These are phyloP conservation scores for Lasiosphaeria hispida DNA, from an alignment of 495 filamentous ascomycete species.

Conservation along the genomic window DNA sequence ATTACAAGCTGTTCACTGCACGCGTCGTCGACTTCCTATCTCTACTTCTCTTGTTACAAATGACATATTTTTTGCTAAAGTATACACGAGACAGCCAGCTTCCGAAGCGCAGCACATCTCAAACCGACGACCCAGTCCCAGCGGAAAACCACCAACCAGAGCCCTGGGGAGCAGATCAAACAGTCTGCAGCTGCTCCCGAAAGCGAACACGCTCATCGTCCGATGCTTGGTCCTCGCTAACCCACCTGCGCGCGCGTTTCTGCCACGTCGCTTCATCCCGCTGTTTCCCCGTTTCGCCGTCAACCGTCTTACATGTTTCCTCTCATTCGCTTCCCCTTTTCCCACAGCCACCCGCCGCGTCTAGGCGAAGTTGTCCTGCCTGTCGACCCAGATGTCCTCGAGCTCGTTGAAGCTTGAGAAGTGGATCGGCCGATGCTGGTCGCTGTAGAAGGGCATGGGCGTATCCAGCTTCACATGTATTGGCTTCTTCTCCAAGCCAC, in stretches of 20 bases:
- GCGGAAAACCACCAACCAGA: slow-evolving; percentile 19
- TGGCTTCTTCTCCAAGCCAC: slow-evolving; percentile 80
- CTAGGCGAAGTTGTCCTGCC: slow-evolving; percentile 82
- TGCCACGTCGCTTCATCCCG: slow-evolving; percentile 7
- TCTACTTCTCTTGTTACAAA: slow-evolving; percentile 13
- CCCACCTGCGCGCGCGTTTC: slow-evolving; percentile 6
- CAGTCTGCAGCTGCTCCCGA: slow-evolving; percentile 22
- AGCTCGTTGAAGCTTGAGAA: slow-evolving; percentile 92
- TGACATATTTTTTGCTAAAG: slow-evolving; percentile 17
- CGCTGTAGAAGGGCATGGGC: slow-evolving; percentile 86
- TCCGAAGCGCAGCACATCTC: not conserved
- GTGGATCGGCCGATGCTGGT: slow-evolving; percentile 87
- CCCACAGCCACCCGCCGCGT: not conserved
- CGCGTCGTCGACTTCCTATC: not conserved
- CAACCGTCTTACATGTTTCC: not conserved
- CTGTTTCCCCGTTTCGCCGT: slow-evolving; percentile 12
- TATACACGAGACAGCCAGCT: slow-evolving; percentile 16
- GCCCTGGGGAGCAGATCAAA: slow-evolving; percentile 31
- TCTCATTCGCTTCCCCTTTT: not conserved
- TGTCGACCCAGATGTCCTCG: slow-evolving; percentile 87
- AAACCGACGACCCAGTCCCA: not conserved
- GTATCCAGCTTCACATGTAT: slow-evolving; percentile 92
- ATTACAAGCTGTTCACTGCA: not conserved
- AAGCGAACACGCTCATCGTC: slow-evolving; percentile 17
- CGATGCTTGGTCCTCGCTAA: slow-evolving; percentile 10